Percentiles rank a stretch among this genome's conserved stretches.
phyloP scores from a whole-genome alignment of 2,329 filamentous ascomycete species.

The Macrophomina pseudophaseolina region DNA sequence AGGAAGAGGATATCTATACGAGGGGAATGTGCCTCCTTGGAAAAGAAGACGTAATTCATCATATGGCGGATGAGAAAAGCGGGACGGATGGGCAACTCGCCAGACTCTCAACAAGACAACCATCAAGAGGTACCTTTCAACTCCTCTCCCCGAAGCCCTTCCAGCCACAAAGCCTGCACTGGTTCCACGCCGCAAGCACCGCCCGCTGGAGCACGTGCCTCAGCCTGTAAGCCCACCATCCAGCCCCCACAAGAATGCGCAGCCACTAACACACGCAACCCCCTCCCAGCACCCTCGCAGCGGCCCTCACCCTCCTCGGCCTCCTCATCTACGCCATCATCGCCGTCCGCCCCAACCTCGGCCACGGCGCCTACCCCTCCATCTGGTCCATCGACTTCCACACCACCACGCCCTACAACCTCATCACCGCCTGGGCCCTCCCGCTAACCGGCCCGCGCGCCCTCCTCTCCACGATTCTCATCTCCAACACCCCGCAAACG shows the following conservation, averaged over 20 bases:
- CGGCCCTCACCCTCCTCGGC: background rate
- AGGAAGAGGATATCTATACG: constrained; percentile 12
- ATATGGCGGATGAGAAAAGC: too few species aligned
- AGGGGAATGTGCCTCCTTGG: constrained; percentile 2
- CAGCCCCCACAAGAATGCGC: background rate
- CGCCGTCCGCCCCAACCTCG: background rate
- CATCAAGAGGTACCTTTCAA: too few species aligned
- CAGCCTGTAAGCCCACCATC: background rate
- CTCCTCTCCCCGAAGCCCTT: too few species aligned
- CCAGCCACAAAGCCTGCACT: too few species aligned
- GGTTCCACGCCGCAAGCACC: background rate
- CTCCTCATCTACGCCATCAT: background rate
- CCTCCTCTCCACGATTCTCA: background rate
- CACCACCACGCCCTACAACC: background rate
- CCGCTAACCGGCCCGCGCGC: background rate
- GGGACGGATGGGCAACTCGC: too few species aligned
- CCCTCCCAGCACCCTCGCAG: background rate
- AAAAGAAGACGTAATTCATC: background rate
- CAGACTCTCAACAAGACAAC: too few species aligned
- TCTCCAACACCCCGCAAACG: constrained; percentile 29
- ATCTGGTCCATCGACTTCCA: background rate
- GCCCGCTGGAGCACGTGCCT: background rate
- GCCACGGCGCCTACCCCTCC: background rate
- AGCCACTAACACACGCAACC: background rate
- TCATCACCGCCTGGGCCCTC: background rate